Percentiles rank a stretch among this genome's conserved stretches.
phyloP scores from a whole-genome alignment of 2,329 filamentous ascomycete genomes.

The Pseudopyrenochaeta lycopersici region DNA sequence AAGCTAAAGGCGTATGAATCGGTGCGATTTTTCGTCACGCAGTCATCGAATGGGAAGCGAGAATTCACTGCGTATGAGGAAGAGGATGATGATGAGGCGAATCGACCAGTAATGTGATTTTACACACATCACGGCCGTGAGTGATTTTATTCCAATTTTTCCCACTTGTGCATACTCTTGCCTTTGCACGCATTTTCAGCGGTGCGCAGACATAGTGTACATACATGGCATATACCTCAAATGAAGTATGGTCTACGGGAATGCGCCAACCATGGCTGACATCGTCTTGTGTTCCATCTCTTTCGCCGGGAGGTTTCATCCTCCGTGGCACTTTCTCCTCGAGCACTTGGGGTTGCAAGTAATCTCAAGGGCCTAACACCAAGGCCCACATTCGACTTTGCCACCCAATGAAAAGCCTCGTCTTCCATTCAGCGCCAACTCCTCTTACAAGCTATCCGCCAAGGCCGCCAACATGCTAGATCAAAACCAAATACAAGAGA shows the following conservation, averaged over 20 bases:
- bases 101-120: constrained; percentile 43
- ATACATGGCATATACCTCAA: constrained; percentile 15
- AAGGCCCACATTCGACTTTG: background rate
- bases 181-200: constrained; percentile 26
- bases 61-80: constrained; percentile 39
- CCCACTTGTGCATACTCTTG: constrained; percentile 8
- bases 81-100: constrained; percentile 44
- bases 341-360: constrained; percentile 8
- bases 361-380: background rate
- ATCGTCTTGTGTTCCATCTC: background rate
- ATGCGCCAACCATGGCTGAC: background rate
- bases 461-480: background rate
- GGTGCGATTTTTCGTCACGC: constrained; percentile 23
- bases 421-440: constrained; percentile 1
- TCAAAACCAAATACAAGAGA: background rate
- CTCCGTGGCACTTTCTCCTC: background rate
- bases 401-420: background rate
- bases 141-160: constrained; percentile 7
- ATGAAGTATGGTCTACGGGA: constrained; percentile 18
- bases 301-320: constrained; percentile 12
- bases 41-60: constrained; percentile 22
- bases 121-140: constrained; percentile 12
- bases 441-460: background rate
- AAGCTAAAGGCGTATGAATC: constrained; percentile 32
- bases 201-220: constrained; percentile 11